These are phyloP conservation scores for Saccharomycopsis amapae DNA, from an alignment of 805 yeast genomes.

Conservation along the genomic window DNA sequence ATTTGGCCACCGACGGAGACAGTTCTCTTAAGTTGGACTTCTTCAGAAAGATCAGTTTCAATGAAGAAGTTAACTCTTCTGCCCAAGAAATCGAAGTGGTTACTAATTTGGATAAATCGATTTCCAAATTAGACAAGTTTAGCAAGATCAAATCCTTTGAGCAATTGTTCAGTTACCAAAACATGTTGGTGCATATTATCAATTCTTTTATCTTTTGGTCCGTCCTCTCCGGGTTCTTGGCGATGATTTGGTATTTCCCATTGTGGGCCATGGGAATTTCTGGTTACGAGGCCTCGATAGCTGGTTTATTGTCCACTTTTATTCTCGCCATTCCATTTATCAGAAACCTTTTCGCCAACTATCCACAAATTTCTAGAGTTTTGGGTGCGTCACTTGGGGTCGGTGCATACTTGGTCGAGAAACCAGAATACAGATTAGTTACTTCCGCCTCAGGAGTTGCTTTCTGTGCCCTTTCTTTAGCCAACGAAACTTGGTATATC, in stretches of 20 bases:
- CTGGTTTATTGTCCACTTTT: conserved; percentile 52
- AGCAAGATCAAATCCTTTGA: conserved; percentile 14
- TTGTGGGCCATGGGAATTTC: conserved; percentile 97
- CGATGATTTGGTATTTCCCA: conserved; percentile 95
- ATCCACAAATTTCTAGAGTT: conserved; percentile 49
- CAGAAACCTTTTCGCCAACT: conserved; percentile 32
- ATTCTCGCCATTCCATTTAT: conserved; percentile 42
- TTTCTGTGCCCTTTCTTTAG: conserved; percentile 54
- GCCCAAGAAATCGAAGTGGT: conserved; percentile 25
- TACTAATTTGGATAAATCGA: conserved; percentile 21
- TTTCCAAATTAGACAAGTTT: conserved; percentile 22
- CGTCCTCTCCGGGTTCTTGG: conserved; percentile 66
- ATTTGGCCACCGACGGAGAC: conserved; percentile 23
- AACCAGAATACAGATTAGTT: conserved; percentile 66
- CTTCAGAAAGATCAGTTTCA: conserved; percentile 19
- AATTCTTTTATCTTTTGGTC: conserved; percentile 86
- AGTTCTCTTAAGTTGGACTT: conserved; percentile 17
- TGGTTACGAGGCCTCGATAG: conserved; percentile 77
- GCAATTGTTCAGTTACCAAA: conserved; percentile 26
- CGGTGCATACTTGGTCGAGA: conserved; percentile 62
- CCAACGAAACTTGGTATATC: conserved; percentile 41
- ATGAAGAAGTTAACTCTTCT: conserved; percentile 24
- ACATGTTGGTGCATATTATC: conserved; percentile 39
- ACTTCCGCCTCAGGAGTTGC: conserved; percentile 59
- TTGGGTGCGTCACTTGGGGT: conserved; percentile 58